Evolutionary conservation across 805 yeast species (phyloP).

Genomic region (Cyberlindnera japonica): DNA sequence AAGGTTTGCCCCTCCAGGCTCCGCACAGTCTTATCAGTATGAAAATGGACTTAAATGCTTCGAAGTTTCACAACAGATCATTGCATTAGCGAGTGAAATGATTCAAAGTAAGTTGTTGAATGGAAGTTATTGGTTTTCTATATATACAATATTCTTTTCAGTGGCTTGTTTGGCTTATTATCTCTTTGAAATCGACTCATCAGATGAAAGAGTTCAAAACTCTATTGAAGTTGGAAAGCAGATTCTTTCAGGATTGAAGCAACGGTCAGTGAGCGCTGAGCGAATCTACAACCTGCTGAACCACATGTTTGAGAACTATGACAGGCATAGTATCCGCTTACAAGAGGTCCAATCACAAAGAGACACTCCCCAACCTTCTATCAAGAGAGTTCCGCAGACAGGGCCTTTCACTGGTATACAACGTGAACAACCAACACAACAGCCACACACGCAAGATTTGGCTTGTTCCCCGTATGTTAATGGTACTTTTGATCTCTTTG

Average conservation of each 20-base stretch:
- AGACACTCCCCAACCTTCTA: slow-evolving; percentile 3
- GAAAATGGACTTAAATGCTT: slow-evolving; percentile 83
- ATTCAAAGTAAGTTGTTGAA: slow-evolving; percentile 64
- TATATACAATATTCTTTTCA: slow-evolving; percentile 87
- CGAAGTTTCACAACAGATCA: slow-evolving; percentile 76
- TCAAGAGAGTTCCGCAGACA: slow-evolving; percentile 6
- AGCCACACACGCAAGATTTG: too few species aligned
- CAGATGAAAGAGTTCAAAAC: slow-evolving; percentile 49
- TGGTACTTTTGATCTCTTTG: slow-evolving; percentile 7
- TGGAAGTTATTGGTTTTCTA: slow-evolving; percentile 94
- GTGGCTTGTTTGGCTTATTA: slow-evolving; percentile 86
- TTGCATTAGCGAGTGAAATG: slow-evolving; percentile 77
- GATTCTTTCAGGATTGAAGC: slow-evolving; percentile 65
- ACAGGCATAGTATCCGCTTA: slow-evolving; percentile 59
- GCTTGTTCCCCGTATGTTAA: slow-evolving; percentile 15
- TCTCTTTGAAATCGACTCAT: slow-evolving; percentile 40
- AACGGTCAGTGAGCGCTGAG: slow-evolving; percentile 70
- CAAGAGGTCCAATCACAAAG: slow-evolving; percentile 15
- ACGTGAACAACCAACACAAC: slow-evolving; percentile 14
- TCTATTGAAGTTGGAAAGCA: slow-evolving; percentile 80
- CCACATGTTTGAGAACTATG: slow-evolving; percentile 72
- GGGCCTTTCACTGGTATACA: slow-evolving; percentile 9
- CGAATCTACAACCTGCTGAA: slow-evolving; percentile 77
- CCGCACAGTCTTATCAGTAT: slow-evolving; percentile 39
- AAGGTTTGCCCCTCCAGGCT: slow-evolving; percentile 34